Evolutionary conservation across 2,329 filamentous ascomycete species (phyloP).

Genomic region (Pleoardoris graminearum): DNA sequence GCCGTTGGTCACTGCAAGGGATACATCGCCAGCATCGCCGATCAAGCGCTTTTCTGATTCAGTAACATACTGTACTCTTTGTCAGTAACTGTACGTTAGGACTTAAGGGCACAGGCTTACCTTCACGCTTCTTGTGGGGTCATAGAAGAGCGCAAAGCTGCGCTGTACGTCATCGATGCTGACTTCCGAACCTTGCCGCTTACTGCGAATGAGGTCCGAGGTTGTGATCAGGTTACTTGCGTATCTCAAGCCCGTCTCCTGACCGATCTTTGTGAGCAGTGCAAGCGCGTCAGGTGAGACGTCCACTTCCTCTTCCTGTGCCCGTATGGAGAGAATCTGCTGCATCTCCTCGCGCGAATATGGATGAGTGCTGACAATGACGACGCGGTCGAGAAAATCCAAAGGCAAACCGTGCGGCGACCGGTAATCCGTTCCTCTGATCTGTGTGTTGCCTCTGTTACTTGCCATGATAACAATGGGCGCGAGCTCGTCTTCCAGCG

Average conservation of each 20-base stretch:
- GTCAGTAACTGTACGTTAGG: no score
- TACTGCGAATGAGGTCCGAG: constrained; percentile 82
- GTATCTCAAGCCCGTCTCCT: constrained; percentile 89
- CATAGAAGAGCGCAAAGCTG: constrained; percentile 93
- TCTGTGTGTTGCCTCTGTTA: constrained; percentile 89
- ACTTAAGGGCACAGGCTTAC: no score
- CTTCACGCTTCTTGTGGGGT: constrained; percentile 82
- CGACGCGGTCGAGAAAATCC: constrained; percentile 93
- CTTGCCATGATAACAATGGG: constrained; percentile 99
- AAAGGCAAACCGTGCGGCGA: constrained; percentile 92
- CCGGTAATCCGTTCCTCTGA: constrained; percentile 89
- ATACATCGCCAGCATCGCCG: constrained; percentile 79
- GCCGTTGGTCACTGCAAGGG: constrained; percentile 62
- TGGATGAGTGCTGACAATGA: constrained; percentile 90
- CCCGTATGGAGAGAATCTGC: constrained; percentile 89
- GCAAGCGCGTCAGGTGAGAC: constrained; percentile 86
- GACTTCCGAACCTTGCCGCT: constrained; percentile 83
- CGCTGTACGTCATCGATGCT: constrained; percentile 86
- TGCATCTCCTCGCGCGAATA: constrained; percentile 85
- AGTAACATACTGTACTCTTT: constrained; percentile 65
- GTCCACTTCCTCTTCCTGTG: constrained; percentile 95
- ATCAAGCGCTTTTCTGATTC: constrained; percentile 94
- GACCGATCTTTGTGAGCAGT: constrained; percentile 91
- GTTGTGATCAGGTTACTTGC: constrained; percentile 98
- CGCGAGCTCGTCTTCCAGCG: constrained; percentile 89